Evolutionary conservation across 108 stramenopile genomes (phyloP), one percentile per base, ranked within the genome.

Genomic region (Nitzschia inconspicua): DNA sequence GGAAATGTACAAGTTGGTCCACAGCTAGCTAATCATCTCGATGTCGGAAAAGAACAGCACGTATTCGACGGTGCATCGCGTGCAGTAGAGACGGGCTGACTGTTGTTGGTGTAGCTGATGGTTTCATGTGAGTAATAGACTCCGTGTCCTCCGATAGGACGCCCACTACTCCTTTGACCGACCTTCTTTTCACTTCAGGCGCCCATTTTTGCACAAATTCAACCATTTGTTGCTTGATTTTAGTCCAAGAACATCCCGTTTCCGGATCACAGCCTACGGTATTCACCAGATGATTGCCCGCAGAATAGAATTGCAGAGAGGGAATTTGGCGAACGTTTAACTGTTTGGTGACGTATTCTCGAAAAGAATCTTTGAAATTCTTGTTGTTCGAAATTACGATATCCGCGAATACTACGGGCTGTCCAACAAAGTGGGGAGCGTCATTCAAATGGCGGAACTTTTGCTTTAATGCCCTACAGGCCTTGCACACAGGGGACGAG

Each of bases 371-470:
- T 23, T 16, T 10, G 2, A 44, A 39, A 8, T 57, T 41, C 43
- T 57, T 57, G 41, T 57, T 57, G 26, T 57, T 57, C 0, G 57
- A 57, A 43, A 57, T 41, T 11, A 44, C 25, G 43, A 57, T 57
- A 28, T 57, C 57, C 5, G 41, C 57, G 43, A 57, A 31, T 2
- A 57, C 57, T 24, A 57, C 57, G 2, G 57, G 57, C 27, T 6
- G 25, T 14, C 24, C 41, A 13, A 23, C 41, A 44, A 57, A 57
- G 14, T 43, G 41, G 20, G 57, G 57, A 20, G 13, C 46, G 0
- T 47, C 18, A 18, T 35, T 54, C 13, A 32, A 35, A 36, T 57
- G 57, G 13, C 37, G 57, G 29, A 57, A 57, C 37, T 57, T 57
- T n/a, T 57, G 57, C 14, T 43, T 42, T 23, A 57, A 28, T 41